phyloP scores from a whole-genome alignment of 2,329 filamentous ascomycete genomes.

The Neonectria sp. region DNA sequence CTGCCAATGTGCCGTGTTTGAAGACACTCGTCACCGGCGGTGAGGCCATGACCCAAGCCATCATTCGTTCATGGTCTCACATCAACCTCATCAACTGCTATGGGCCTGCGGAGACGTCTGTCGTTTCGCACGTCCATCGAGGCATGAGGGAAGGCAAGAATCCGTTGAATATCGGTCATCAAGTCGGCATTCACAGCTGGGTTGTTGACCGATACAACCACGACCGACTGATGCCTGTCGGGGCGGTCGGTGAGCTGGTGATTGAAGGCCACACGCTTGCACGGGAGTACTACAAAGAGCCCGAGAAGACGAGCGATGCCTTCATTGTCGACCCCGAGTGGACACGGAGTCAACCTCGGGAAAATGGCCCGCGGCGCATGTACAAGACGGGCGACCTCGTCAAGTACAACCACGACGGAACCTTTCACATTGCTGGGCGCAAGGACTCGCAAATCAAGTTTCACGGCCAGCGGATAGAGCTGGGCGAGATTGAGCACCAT shows the following conservation, averaged over 20 bases:
- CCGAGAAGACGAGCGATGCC: slow-evolving; percentile 49
- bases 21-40: slow-evolving; percentile 44
- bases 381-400: slow-evolving; percentile 46
- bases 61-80: slow-evolving; percentile 39
- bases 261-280: slow-evolving; percentile 60
- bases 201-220: slow-evolving; percentile 47
- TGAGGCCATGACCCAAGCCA: slow-evolving; percentile 42
- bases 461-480: slow-evolving; percentile 52
- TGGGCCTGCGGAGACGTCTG: slow-evolving; percentile 40
- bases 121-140: slow-evolving; percentile 38
- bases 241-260: slow-evolving; percentile 53
- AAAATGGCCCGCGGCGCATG: slow-evolving; percentile 6
- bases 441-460: slow-evolving; percentile 53
- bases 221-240: slow-evolving; percentile 48
- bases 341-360: slow-evolving; percentile 19
- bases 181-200: slow-evolving; percentile 43
- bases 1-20: slow-evolving; percentile 35
- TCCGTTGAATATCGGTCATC: slow-evolving; percentile 40
- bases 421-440: slow-evolving; percentile 44
- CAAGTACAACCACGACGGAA: slow-evolving; percentile 47
- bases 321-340: slow-evolving; percentile 45
- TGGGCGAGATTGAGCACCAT: slow-evolving; percentile 51
- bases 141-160: slow-evolving; percentile 36
- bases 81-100: slow-evolving; percentile 38
- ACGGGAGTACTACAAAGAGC: slow-evolving; percentile 63